Conservation (phyloP, 2,329 filamentous ascomycete species). For the Colletotrichum spaethianum region DNA sequence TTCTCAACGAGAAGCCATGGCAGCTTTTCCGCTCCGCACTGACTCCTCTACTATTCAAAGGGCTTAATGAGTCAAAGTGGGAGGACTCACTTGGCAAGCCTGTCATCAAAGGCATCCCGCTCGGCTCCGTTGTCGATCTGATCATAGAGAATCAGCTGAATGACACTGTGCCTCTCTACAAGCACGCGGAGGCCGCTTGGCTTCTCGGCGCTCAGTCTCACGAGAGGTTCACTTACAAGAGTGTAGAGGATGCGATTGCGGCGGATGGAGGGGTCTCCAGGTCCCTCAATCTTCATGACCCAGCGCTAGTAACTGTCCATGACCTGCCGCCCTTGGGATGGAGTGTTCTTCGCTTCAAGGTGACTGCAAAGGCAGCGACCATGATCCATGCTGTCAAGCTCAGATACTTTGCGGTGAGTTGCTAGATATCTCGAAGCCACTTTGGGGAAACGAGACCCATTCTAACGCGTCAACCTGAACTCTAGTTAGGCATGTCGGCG, state of each 20-base stretch:
- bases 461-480: background rate
- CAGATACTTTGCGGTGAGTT: constrained; percentile 37
- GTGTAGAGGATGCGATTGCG: constrained; percentile 20
- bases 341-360: constrained; percentile 35
- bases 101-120: constrained; percentile 11
- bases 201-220: constrained; percentile 37
- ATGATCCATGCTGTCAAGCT: constrained; percentile 40
- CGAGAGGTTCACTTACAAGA: constrained; percentile 23
- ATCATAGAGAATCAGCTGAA: constrained; percentile 34
- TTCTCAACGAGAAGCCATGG: constrained; percentile 38
- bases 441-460: too few relatives aligned
- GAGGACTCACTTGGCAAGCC: constrained; percentile 18
- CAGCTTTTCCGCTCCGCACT: constrained; percentile 38
- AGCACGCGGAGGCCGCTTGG: constrained; percentile 44
- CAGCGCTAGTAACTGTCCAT: constrained; percentile 20
- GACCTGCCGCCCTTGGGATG: constrained; percentile 33
- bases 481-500: constrained; percentile 34
- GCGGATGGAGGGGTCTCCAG: background rate
- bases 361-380: constrained; percentile 21
- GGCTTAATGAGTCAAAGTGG: background rate
- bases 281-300: constrained; percentile 7
- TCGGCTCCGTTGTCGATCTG: constrained; percentile 41
- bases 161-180: constrained; percentile 42
- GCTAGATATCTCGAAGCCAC: accelerated
- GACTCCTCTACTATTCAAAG: constrained; percentile 41